Evolutionary conservation across 1,139 yeast species (phyloP), one percentile per base, ranked within the genome.

Genomic region (Yamadazyma membranifaciens): DNA sequence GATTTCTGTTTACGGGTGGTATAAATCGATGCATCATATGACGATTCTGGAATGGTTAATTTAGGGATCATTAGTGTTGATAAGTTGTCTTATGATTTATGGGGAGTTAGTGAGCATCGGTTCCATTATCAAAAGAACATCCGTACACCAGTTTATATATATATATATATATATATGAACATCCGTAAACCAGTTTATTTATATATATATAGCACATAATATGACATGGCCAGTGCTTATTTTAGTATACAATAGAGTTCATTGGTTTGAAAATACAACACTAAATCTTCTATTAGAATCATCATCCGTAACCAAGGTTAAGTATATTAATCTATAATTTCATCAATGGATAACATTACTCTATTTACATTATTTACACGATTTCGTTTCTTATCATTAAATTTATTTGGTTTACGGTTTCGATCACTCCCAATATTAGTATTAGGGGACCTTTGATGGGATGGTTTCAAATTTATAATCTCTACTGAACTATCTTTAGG

Each of bases 1-100:
- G 73, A 64, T 37, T 48, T 48, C n/a, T 56, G 51, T n/a, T 54
- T 48, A 16, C 44, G 32, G 2, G 54, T 40, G 2, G 48, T 42
- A 44, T 63, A 68, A 9, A 55, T 46, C 13, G 56, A 47, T 2
- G 67, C 59, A 42, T 71, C 72, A 45, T 62, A 72, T 0, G 76
- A 68, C 2, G 70, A 43, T 45, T 72, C 78, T 2, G 78, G 76
- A 1, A 72, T 68, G 1, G 77, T 67, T 14, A 70, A 54, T 20
- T 59, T 52, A 1, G 75, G 74, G 6, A 70, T 37, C 43, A 40
- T 40, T 20, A 5, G 24, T 20, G 24, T 20, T 20, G 24, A 7
- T 20, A 20, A 7, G 24, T 20, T 16, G 17, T 27, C 34, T 17
- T 20, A 13, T 24, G 36, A 32, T 16, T 33, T 22, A 33, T 22